Conservation (phyloP, 257 asterid species). For the Thymus quinquecostatus region DNA sequence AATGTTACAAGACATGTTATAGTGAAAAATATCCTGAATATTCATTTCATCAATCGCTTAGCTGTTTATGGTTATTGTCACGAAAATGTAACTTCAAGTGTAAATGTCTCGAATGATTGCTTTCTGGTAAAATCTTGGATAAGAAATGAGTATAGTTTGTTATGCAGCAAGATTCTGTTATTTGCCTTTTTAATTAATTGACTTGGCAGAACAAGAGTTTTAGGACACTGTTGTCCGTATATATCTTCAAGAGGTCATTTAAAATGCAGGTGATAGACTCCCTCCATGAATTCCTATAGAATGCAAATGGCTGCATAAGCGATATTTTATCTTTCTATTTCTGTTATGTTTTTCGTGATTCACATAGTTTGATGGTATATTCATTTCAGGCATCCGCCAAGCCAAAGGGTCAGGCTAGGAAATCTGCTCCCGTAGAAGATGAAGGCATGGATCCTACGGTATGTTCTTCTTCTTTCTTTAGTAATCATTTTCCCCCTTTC, state of each 20-base stretch:
- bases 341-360: background rate
- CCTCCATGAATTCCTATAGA: background rate
- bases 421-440: slow-evolving; percentile 58
- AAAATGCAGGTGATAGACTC: background rate
- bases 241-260: background rate
- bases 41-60: background rate
- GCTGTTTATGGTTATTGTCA: too few relatives aligned
- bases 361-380: slow-evolving; percentile 15
- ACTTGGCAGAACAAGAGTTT: background rate
- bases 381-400: slow-evolving; percentile 47
- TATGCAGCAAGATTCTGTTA: background rate
- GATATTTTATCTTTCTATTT: background rate
- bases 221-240: background rate
- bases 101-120: too few relatives aligned
- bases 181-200: background rate
- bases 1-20: too few relatives aligned
- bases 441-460: slow-evolving; percentile 79
- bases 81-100: background rate
- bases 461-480: background rate
- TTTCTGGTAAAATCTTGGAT: too few relatives aligned
- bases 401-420: slow-evolving; percentile 44
- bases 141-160: background rate
- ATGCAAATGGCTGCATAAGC: background rate
- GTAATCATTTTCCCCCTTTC: background rate
- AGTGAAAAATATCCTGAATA: too few relatives aligned